Base-by-base conservation (phyloP, 306 rosid genomes). In the Comarum palustre region DNA sequence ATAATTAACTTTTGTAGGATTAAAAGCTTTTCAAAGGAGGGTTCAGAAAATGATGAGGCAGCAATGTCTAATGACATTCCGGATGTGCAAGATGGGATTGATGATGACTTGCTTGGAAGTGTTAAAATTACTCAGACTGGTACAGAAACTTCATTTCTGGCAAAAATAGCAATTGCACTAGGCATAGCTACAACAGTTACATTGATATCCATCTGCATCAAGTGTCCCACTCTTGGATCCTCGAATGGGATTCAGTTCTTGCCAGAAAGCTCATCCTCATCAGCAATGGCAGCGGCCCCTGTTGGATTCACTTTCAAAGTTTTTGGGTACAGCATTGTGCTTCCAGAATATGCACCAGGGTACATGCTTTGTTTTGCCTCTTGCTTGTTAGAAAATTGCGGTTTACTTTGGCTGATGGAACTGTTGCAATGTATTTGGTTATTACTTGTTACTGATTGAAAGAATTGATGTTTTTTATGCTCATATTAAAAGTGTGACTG, bases 281-380 rank as follows among this genome's bases (percentile, higher is more conserved):
- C 89, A 45, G 66, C 69, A 42, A 70, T 69, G 79, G 75, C 73
- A 43, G 69, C 78, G 12, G 46, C 73, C 55, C 81, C 81, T 27
- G 82, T 72, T 66, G 85, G 87, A n/a, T 86, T 84, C 62, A 75
- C 84, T 34, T 71, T 88, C 79, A 80, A 81, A 69, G 74, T 73
- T 75, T 86, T 89, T 60, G 87, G 87, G 32, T 75, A 77, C 81
- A 86, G 52, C 67, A 54, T 84, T 63, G 38, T 82, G 61, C 79
- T 89, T 78, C 89, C 87, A 38, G 86, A 85, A 82, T 81, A 77
- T 78, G 87, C 94, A 69, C 89, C 89, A 22, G 89, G 89, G 91
- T 89, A 86, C 42, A 20, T 43, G 41, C 34, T 71, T 25, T 48
- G 20, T 50, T 6, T 52, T 22, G 2, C 73, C 54, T 69, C n/a